phyloP scores from a whole-genome alignment of 1,139 yeast species.

The Taphrina populina region DNA sequence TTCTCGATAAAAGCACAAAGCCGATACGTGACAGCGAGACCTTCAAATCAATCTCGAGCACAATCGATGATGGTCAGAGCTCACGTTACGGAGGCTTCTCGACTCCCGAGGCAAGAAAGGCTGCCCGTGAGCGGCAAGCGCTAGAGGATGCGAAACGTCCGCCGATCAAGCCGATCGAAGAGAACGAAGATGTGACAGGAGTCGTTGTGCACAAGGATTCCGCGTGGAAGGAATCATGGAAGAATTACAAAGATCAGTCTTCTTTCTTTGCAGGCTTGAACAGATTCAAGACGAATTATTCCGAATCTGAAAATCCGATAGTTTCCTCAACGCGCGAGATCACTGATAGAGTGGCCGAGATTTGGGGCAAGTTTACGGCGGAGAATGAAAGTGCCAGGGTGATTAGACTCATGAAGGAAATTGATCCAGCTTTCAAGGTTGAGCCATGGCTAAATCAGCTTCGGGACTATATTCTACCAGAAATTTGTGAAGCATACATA shows the following conservation, averaged over 20 bases:
- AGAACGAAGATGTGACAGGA: constrained; percentile 77
- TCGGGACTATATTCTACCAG: constrained; percentile 92
- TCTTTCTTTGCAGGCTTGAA: constrained; percentile 66
- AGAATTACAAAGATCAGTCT: constrained; percentile 62
- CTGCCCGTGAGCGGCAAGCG: constrained; percentile 55
- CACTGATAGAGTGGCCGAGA: constrained; percentile 64
- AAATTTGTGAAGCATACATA: constrained; percentile 90
- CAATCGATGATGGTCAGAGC: constrained; percentile 86
- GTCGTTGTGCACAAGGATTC: constrained; percentile 81
- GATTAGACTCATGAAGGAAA: constrained; percentile 73
- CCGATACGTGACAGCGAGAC: constrained; percentile 91
- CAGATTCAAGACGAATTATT: constrained; percentile 63
- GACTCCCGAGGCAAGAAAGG: constrained; percentile 75
- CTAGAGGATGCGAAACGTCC: constrained; percentile 60
- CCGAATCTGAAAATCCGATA: constrained; percentile 92
- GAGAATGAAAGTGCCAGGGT: constrained; percentile 97
- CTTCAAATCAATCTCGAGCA: constrained; percentile 56
- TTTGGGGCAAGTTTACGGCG: constrained; percentile 65
- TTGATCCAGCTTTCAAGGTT: constrained; percentile 84
- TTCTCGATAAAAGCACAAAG: constrained; percentile 74
- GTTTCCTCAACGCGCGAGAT: constrained; percentile 78
- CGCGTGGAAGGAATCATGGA: constrained; percentile 64
- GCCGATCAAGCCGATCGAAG: constrained; percentile 63
- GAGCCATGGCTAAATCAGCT: constrained; percentile 80
- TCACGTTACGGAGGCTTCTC: constrained; percentile 92